Evolutionary conservation across 1,284 basidiomycete genomes (phyloP).

Genomic region (Melanopsichium pennsylvanicum): DNA sequence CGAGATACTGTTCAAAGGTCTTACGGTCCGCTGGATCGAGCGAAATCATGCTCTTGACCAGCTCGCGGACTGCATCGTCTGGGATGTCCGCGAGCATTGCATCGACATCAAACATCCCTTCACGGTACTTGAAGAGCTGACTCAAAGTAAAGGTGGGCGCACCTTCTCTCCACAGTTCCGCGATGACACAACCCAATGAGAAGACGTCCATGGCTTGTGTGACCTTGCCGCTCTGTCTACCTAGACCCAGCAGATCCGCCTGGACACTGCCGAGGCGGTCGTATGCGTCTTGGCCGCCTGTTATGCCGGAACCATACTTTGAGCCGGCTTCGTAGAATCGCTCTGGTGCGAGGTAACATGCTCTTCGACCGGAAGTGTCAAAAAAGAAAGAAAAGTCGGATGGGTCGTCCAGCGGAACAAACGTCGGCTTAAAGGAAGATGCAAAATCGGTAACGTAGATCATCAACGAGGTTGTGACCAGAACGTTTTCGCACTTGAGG

Average conservation of each 20-base stretch:
- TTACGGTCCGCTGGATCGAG: constrained; percentile 80
- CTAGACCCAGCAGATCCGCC: constrained; percentile 51
- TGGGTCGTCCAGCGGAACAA: constrained; percentile 93
- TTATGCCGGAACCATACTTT: constrained; percentile 65
- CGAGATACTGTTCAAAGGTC: constrained; percentile 82
- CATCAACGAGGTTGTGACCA: constrained; percentile 95
- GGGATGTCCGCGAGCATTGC: constrained; percentile 78
- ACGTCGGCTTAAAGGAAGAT: constrained; percentile 90
- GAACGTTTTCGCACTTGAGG: constrained; percentile 96
- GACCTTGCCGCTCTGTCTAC: constrained; percentile 77
- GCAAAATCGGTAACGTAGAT: constrained; percentile 96
- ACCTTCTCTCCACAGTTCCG: constrained; percentile 95
- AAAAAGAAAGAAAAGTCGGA: constrained; percentile 98
- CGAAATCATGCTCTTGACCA: constrained; percentile 85
- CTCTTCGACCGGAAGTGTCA: constrained; percentile 89
- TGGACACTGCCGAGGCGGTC: constrained; percentile 32
- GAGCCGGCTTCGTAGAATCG: constrained; percentile 85
- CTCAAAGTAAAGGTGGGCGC: constrained; percentile 91
- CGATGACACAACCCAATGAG: constrained; percentile 91
- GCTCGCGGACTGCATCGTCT: constrained; percentile 77
- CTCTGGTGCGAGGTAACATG: constrained; percentile 96
- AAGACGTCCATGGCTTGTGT: constrained; percentile 99
- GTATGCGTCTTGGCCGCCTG: constrained; percentile 3
- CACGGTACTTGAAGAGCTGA: constrained; percentile 93
- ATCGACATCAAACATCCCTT: constrained; percentile 82